These are phyloP conservation scores for Melastoma candidum DNA, from an alignment of 441 rosid species.

Conservation along the genomic window DNA sequence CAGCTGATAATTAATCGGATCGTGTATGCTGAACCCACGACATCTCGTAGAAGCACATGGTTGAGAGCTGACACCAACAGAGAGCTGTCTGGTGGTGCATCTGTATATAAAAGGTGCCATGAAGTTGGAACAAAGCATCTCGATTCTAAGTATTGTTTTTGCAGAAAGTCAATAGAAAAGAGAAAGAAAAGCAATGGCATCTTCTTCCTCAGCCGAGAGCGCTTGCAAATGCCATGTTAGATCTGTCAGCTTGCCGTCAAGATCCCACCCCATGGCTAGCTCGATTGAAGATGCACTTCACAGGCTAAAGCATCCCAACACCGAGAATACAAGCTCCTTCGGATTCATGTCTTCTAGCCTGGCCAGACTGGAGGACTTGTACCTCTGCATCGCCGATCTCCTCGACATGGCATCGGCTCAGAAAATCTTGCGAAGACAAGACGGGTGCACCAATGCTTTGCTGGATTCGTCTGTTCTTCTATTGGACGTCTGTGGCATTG, in stretches of 20 bases:
- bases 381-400: constrained; percentile 5
- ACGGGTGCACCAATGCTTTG: background rate
- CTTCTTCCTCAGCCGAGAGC: background rate
- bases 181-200: background rate
- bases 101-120: too few relatives aligned
- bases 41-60: too few relatives aligned
- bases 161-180: too few relatives aligned
- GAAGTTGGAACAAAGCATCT: too few relatives aligned
- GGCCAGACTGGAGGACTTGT: background rate
- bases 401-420: constrained; percentile 8
- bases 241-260: constrained; percentile 12
- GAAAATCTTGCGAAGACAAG: constrained; percentile 1
- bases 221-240: background rate
- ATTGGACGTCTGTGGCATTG: constrained; percentile 4
- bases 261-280: constrained; percentile 10
- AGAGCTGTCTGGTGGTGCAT: too few relatives aligned
- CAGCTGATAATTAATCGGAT: too few relatives aligned
- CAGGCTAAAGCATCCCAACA: constrained; percentile 5
- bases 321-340: background rate
- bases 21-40: too few relatives aligned
- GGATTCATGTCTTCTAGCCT: background rate
- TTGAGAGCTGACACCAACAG: too few relatives aligned
- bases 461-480: constrained; percentile 4
- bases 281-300: constrained; percentile 8
- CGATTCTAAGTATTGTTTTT: too few relatives aligned